Conservation (phyloP, 768 basidiomycete genomes). For the Dentipellis sp. region DNA sequence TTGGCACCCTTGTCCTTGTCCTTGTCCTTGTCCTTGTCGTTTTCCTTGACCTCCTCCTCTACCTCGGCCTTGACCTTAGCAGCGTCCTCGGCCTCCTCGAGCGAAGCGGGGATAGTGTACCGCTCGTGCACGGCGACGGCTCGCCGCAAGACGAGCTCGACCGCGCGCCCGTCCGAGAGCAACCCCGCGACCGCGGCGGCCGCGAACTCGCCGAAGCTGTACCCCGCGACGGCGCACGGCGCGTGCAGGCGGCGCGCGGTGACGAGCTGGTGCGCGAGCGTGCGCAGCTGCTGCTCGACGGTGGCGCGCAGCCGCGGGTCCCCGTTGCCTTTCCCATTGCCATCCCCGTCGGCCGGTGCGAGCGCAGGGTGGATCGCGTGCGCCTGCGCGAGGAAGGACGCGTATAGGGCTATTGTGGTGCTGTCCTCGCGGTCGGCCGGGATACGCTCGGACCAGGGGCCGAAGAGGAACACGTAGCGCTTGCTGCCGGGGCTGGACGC, state of each 20-base stretch:
- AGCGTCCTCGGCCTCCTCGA: too few species aligned
- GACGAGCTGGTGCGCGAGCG: neutral
- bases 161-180: neutral
- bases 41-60: too few species aligned
- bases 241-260: neutral
- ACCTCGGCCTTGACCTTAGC: too few species aligned
- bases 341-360: neutral
- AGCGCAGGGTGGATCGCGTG: neutral
- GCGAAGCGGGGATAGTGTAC: too few species aligned
- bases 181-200: neutral
- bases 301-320: neutral
- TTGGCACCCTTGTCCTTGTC: too few species aligned
- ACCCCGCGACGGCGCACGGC: conserved; percentile 2
- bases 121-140: neutral
- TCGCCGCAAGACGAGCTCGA: neutral
- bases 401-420: neutral
- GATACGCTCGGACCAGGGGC: neutral
- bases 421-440: neutral
- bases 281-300: neutral
- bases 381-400: neutral
- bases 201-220: conserved; percentile 5
- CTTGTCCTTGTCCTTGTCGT: too few species aligned
- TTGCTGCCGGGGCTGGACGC: neutral
- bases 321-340: neutral
- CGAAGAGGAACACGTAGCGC: neutral